phyloP scores from a whole-genome alignment of 202 grass and related monocot genomes.

The Carex arenaria region DNA sequence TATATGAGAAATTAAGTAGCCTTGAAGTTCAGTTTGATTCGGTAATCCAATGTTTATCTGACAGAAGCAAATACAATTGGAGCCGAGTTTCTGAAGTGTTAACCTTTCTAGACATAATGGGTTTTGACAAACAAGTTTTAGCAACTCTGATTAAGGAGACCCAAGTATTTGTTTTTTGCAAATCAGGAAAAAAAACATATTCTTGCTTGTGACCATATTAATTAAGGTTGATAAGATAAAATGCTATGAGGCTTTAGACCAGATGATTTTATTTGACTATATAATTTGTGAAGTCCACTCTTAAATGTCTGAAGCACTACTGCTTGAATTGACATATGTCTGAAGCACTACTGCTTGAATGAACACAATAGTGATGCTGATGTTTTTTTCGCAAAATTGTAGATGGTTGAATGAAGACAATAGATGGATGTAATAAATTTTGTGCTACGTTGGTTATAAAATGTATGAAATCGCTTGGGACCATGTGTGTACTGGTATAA shows the following conservation, averaged over 20 bases:
- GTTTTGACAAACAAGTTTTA: slow-evolving; percentile 27
- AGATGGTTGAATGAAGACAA: no score
- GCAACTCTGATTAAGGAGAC: slow-evolving; percentile 42
- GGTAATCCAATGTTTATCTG: slow-evolving; percentile 41
- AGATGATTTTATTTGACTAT: neutral
- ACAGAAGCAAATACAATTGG: slow-evolving; percentile 42
- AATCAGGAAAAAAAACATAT: slow-evolving; percentile 46
- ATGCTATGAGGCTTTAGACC: neutral
- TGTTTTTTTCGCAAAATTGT: no score
- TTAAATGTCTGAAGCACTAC: slow-evolving; percentile 8
- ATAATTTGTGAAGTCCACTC: slow-evolving; percentile 10
- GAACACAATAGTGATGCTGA: no score
- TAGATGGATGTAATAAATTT: no score
- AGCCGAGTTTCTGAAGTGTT: slow-evolving; percentile 35
- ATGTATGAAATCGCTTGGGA: no score
- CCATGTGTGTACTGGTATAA: no score
- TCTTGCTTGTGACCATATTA: slow-evolving; percentile 39
- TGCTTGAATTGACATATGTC: slow-evolving; percentile 15
- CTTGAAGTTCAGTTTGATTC: slow-evolving; percentile 35
- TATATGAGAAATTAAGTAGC: slow-evolving; percentile 39
- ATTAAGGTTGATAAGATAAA: slow-evolving; percentile 27
- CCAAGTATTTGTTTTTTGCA: slow-evolving; percentile 42
- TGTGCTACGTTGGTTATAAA: no score
- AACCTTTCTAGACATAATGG: slow-evolving; percentile 32
- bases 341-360: neutral